phyloP scores from a whole-genome alignment of 192 early-diverging fungal genomes.

The Piromyces finnis region DNA sequence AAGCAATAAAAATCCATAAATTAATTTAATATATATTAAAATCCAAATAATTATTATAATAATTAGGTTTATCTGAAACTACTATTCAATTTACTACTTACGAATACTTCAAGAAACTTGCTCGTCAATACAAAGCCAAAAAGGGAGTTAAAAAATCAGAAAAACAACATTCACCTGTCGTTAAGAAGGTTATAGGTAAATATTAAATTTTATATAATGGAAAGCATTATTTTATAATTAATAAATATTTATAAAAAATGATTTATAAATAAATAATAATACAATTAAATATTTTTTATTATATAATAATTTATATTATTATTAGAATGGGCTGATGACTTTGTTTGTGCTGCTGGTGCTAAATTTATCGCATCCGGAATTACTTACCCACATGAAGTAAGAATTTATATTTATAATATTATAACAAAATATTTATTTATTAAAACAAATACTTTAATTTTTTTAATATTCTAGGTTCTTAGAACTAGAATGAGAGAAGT shows the following conservation, averaged over 20 bases:
- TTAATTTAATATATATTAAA: too few relatives aligned
- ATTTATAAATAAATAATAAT: too few relatives aligned
- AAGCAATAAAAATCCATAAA: too few relatives aligned
- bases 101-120: conserved; percentile 64
- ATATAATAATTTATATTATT: too few relatives aligned
- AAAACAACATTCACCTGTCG: neutral
- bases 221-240: too few relatives aligned
- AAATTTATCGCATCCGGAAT: conserved; percentile 74
- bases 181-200: neutral
- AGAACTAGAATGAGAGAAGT: conserved; percentile 77
- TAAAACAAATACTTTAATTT: too few relatives aligned
- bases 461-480: conserved; percentile 12
- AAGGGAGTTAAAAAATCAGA: neutral
- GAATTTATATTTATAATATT: neutral
- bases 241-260: too few relatives aligned
- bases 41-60: too few relatives aligned
- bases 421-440: too few relatives aligned
- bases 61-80: conserved; percentile 72
- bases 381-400: conserved; percentile 91
- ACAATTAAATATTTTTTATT: too few relatives aligned
- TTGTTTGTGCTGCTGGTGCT: conserved; percentile 62
- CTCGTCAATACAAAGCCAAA: conserved; percentile 4
- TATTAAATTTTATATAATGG: too few relatives aligned
- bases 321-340: conserved; percentile 63
- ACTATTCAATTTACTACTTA: conserved; percentile 94